Conservation (phyloP, 495 filamentous ascomycete species). For the Daldinia bambusicola region DNA sequence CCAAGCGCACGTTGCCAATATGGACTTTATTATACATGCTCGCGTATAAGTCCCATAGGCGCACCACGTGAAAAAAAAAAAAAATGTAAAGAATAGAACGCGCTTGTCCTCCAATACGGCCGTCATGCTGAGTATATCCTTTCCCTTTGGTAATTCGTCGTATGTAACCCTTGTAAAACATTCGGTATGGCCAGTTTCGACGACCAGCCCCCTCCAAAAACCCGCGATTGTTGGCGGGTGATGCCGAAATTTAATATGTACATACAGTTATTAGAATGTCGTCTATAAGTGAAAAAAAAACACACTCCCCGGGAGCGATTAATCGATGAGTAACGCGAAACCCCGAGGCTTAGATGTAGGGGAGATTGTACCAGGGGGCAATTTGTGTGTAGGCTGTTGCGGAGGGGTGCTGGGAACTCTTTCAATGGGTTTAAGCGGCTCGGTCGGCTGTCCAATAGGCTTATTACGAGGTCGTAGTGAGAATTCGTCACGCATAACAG, state of each 20-base stretch:
- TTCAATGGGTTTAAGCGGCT: conserved; percentile 17
- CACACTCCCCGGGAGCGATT: background rate
- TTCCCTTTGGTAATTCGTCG: background rate
- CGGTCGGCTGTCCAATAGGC: background rate
- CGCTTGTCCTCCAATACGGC: no score
- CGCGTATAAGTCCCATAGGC: conserved; percentile 1
- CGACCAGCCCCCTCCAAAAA: background rate
- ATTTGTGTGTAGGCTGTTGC: conserved; percentile 18
- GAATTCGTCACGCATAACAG: conserved; percentile 44
- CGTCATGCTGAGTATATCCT: background rate
- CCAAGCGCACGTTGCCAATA: background rate
- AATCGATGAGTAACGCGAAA: conserved; percentile 57
- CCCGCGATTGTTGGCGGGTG: background rate
- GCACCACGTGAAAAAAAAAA: background rate
- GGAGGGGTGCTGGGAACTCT: conserved; percentile 36
- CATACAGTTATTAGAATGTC: conserved; percentile 2
- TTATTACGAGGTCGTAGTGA: conserved; percentile 46
- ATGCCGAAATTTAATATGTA: conserved; percentile 20
- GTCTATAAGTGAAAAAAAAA: conserved; percentile 9
- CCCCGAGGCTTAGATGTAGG: conserved; percentile 55
- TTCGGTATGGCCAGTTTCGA: conserved; percentile 1
- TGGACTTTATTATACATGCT: background rate
- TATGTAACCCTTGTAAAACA: background rate
- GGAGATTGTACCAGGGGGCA: conserved; percentile 52
- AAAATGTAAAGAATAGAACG: conserved; percentile 5